Base-by-base conservation (phyloP, 1,284 basidiomycete genomes). In the Ganoderma sinense region DNA sequence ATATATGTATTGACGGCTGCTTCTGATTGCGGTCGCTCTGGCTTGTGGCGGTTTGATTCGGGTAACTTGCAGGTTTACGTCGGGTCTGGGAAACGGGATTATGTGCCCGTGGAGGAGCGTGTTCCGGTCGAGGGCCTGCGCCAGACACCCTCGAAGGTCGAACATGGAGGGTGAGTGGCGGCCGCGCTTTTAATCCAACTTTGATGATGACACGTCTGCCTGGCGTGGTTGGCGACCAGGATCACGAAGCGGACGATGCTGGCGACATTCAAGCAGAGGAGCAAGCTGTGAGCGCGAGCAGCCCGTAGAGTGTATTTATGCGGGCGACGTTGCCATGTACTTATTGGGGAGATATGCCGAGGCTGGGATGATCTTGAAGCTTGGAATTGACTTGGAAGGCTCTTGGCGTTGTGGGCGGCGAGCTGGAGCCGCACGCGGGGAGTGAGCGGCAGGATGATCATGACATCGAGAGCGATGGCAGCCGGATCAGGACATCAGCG, bases 221-320 rank as follows among this genome's bases (percentile, higher is more conserved):
- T 2, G 55, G 51, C 62, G 51, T 70, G 75, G 67, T 8, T 53
- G 20, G 63, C 58, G 64, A 69, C 39, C 75, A 94, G 93, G 66
- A 94, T 94, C 74, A 90, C 89, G 75, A 94, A 94, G 82, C 86
- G 93, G 75, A 92, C 91, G 70, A 88, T 86, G 81, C 82, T 94
- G 45, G 93, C 93, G 31, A 85, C 84, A 55, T 91, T 88, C 84
- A 89, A 89, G 81, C 89, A 89, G 66, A 91, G 90, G 81, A 81
- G 83, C 73, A 91, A 88, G 79, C 78, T 91, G 60, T 78, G 48
- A 53, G 45, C 5, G 40, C 39, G 39, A 39, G 41, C 41, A 43
- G 18, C 41, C 18, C 5, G 23, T 53, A 13, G 48, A 23, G 26
- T 53, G 48, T 53, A 26, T 53, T 26, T 26, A 53, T 13, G 48